These are phyloP conservation scores for Aspergillus spinulosporus DNA, from an alignment of 2,329 filamentous ascomycete genomes.

Conservation along the genomic window DNA sequence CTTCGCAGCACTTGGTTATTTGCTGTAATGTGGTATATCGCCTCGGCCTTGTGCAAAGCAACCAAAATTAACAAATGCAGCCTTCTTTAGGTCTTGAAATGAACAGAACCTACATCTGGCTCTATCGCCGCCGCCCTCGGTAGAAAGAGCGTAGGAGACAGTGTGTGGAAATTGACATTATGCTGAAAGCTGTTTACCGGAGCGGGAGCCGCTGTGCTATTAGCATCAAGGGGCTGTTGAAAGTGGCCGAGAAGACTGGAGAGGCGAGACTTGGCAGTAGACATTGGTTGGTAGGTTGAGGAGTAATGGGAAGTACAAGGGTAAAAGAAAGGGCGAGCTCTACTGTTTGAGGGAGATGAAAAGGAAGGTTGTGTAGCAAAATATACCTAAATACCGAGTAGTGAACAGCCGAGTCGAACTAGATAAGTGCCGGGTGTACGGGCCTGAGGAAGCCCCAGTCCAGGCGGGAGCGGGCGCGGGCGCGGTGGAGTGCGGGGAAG, in stretches of 20 bases:
- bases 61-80: not conserved
- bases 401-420: not conserved
- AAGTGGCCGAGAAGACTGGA: slow-evolving; percentile 35
- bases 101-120: slow-evolving; percentile 59
- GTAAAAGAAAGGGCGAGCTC: not conserved
- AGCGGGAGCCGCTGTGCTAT: slow-evolving; percentile 8
- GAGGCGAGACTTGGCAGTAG: slow-evolving; percentile 29
- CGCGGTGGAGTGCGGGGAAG: not conserved
- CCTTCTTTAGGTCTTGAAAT: not conserved
- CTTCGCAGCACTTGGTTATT: slow-evolving; percentile 73
- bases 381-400: not conserved
- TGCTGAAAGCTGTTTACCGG: slow-evolving; percentile 25
- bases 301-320: not conserved
- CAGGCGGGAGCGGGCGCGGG: not conserved
- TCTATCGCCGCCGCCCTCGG: slow-evolving; percentile 85
- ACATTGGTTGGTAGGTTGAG: slow-evolving; percentile 23
- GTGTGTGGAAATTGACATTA: slow-evolving; percentile 53
- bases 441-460: not conserved
- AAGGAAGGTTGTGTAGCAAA: not conserved
- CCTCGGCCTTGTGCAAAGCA: slow-evolving; percentile 58
- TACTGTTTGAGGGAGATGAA: not conserved
- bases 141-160: slow-evolving; percentile 85
- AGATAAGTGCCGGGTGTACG: not conserved
- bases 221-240: slow-evolving; percentile 26
- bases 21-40: slow-evolving; percentile 80